Base-by-base conservation (phyloP, 2,329 filamentous ascomycete genomes). In the Atkinsonella hypoxylon region DNA sequence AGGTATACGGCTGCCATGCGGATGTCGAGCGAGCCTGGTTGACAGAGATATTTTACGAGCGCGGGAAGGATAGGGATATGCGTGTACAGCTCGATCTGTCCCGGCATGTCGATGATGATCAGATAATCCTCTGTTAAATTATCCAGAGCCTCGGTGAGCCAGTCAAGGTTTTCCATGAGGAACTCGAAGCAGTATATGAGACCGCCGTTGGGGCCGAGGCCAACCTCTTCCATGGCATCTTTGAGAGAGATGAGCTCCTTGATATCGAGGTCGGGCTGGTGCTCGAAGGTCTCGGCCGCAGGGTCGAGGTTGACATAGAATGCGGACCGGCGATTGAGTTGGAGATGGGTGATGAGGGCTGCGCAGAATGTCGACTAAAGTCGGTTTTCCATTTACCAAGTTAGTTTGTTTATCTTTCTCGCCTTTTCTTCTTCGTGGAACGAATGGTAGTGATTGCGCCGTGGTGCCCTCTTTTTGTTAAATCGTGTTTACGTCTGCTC, bases 251-350 rank as follows among this genome's bases (percentile, higher is more conserved):
- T 95, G 55, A 96, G 79, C 61, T 96, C 89, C 67, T 89, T 91
- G 75, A 96, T 96, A 69, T 96, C 90, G 62, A 95, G 81, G 66
- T 95, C 90, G 20, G 90, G 93, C 59, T 87, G 77, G 70, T 95
- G 95, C 62, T 85, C 83, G 68, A 98, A 97, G 46, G 83, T 78
- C 69, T 96, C 90, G 64, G 93, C 93, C 51, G 93, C 93, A 7
- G 93, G 93, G 67, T 98, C 93, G 62, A 98, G 88, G 71, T 98
- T 98, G 65, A 98, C 85, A 70, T 97, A 98, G 77, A 94, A 95
- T 68, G 87, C 87, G 47, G 89, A 94, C n/a, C 90, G 87, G 51
- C 88, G 87, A 68, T 88, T 90, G 64, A 89, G 86, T 60, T 88
- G 83, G 26, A 97, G 83, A 63, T 97, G 89, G 54, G 93, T 89